Evolutionary conservation across 768 basidiomycete genomes (phyloP).

Genomic region (Mycena latifolia): DNA sequence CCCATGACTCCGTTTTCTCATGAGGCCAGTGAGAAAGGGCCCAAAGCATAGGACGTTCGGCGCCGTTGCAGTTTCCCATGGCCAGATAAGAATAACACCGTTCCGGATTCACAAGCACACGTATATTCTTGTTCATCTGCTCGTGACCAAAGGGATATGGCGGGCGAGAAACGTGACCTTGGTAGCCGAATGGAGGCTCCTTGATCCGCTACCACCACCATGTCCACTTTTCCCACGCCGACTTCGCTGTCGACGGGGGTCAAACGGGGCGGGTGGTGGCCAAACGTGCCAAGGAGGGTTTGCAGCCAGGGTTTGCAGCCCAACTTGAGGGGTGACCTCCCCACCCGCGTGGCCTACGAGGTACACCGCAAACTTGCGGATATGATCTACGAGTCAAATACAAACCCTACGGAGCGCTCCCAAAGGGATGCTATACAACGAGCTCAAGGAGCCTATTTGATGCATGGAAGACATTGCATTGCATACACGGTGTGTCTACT

Average conservation of each 20-base stretch:
- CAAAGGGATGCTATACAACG: too few species aligned
- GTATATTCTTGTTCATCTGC: slow-evolving; percentile 14
- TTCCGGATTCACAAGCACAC: slow-evolving; percentile 15
- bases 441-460: too few species aligned
- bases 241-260: neutral
- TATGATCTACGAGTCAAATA: too few species aligned
- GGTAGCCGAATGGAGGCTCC: neutral
- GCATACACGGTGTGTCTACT: too few species aligned
- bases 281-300: too few species aligned
- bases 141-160: slow-evolving; percentile 16
- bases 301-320: too few species aligned
- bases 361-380: too few species aligned
- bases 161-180: neutral
- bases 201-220: neutral
- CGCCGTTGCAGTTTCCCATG: slow-evolving; percentile 14
- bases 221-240: neutral
- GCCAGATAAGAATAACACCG: slow-evolving; percentile 12
- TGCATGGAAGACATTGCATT: too few species aligned
- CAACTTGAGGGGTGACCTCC: too few species aligned
- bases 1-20: slow-evolving; percentile 19
- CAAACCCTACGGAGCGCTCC: too few species aligned
- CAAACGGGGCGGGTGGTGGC: neutral
- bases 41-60: slow-evolving; percentile 12
- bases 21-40: slow-evolving; percentile 15
- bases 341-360: too few species aligned